Conservation (phyloP, 495 filamentous ascomycete species). For the Penicillium samsonianum region DNA sequence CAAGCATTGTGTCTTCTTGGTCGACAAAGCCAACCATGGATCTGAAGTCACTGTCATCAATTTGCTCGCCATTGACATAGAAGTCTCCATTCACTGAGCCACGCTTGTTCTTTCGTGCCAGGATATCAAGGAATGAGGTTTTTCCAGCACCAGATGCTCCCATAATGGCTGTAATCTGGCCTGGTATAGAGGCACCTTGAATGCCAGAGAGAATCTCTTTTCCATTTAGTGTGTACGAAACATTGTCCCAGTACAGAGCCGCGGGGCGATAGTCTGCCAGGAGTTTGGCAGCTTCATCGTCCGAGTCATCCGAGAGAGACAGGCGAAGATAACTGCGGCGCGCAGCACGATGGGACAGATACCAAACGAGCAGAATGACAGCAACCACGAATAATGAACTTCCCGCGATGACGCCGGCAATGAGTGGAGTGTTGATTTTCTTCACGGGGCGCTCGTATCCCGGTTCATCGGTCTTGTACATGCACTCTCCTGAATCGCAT, state of each 20-base stretch:
- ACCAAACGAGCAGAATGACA: slow-evolving; percentile 83
- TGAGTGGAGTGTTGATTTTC: slow-evolving; percentile 94
- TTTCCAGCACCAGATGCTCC: slow-evolving; percentile 97
- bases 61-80: slow-evolving; percentile 90
- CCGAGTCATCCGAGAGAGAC: slow-evolving; percentile 78
- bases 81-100: slow-evolving; percentile 79
- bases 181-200: slow-evolving; percentile 80
- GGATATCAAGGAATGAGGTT: slow-evolving; percentile 94
- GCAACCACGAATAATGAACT: slow-evolving; percentile 84
- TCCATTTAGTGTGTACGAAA: slow-evolving; percentile 82
- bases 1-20: slow-evolving; percentile 97
- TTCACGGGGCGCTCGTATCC: slow-evolving; percentile 88
- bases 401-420: slow-evolving; percentile 90
- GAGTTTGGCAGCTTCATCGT: slow-evolving; percentile 83
- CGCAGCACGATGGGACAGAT: slow-evolving; percentile 69
- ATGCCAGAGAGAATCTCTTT: slow-evolving; percentile 82
- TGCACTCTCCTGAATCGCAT: slow-evolving; percentile 86
- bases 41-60: slow-evolving; percentile 82
- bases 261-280: slow-evolving; percentile 90
- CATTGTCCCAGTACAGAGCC: slow-evolving; percentile 83
- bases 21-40: slow-evolving; percentile 95
- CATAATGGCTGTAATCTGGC: slow-evolving; percentile 96
- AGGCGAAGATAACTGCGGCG: slow-evolving; percentile 71
- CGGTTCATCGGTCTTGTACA: slow-evolving; percentile 87
- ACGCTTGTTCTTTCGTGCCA: slow-evolving; percentile 96